Percentiles rank a stretch among this genome's conserved stretches.
phyloP scores from a whole-genome alignment of 78 protist species.

The Emiliania huxleyi region DNA sequence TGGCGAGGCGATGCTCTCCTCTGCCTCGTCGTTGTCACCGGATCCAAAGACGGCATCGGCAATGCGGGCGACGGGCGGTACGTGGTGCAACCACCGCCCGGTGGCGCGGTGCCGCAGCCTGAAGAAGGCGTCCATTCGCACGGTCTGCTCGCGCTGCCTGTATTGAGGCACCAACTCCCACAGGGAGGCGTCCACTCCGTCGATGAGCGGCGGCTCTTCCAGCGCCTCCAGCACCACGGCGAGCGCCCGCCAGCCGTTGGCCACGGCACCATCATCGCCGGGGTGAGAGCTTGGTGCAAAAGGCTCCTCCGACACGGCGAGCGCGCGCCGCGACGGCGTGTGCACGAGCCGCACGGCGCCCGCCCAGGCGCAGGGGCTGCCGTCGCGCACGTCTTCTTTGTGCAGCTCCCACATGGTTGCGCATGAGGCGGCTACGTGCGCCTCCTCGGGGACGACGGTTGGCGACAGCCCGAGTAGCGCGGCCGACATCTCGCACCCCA shows the following conservation, averaged over 20 bases:
- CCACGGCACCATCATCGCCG: too few species aligned
- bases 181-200: neutral
- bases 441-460: neutral
- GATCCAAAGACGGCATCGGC: too few species aligned
- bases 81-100: neutral
- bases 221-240: neutral
- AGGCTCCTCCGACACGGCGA: neutral
- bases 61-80: too few species aligned
- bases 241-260: neutral
- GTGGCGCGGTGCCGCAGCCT: neutral
- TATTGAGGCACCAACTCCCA: neutral
- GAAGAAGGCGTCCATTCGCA: neutral
- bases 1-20: too few species aligned
- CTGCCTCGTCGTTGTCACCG: too few species aligned
- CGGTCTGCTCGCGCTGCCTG: too few species aligned
- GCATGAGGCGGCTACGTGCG: neutral
- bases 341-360: neutral
- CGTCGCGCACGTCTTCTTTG: neutral
- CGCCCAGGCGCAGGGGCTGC: too few species aligned
- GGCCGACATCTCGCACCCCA: neutral
- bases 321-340: neutral
- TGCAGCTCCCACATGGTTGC: neutral
- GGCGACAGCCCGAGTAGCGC: neutral
- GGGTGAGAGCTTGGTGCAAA: too few species aligned
- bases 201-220: neutral